A percentile compares a stretch with the other conserved stretches of the same genome.
These are phyloP conservation scores for Dictyostelium firmibasis DNA, from an alignment of 78 protist genomes.

Conservation along the genomic window DNA sequence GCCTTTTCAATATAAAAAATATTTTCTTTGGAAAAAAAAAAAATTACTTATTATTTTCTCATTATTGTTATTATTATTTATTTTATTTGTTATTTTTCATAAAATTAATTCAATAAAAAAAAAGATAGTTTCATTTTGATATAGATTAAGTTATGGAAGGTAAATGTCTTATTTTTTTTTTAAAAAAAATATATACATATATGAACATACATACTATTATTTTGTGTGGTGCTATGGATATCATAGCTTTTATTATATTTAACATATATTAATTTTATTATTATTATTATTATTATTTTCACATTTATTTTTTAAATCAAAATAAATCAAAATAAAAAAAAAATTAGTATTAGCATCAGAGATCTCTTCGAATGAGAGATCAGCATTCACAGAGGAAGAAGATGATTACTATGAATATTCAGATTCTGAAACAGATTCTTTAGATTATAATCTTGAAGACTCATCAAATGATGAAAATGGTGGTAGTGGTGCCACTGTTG, in stretches of 20 bases:
- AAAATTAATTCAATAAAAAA: background rate
- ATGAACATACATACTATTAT: background rate
- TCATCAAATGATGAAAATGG: background rate
- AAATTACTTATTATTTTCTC: background rate
- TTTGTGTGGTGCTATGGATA: background rate
- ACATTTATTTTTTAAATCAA: background rate
- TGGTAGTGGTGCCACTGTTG: background rate
- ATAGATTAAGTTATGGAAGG: background rate
- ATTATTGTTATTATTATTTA: background rate
- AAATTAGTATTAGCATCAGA: conserved; percentile 2
- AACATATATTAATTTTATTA: background rate
- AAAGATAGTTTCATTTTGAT: background rate
- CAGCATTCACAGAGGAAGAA: background rate
- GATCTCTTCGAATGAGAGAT: background rate
- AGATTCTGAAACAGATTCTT: background rate
- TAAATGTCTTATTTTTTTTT: background rate
- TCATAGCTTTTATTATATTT: background rate
- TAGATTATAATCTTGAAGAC: background rate
- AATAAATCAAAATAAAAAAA: background rate
- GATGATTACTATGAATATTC: conserved; percentile 1
- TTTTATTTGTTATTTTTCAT: background rate
- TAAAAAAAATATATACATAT: background rate
- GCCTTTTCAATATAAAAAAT: background rate
- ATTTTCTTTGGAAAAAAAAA: background rate
- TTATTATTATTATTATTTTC: background rate